A percentile compares a stretch with the other conserved stretches of the same genome.
Evolutionary conservation across 2,329 filamentous ascomycete genomes (phyloP).

Genomic region (Colletotrichum godetiae): DNA sequence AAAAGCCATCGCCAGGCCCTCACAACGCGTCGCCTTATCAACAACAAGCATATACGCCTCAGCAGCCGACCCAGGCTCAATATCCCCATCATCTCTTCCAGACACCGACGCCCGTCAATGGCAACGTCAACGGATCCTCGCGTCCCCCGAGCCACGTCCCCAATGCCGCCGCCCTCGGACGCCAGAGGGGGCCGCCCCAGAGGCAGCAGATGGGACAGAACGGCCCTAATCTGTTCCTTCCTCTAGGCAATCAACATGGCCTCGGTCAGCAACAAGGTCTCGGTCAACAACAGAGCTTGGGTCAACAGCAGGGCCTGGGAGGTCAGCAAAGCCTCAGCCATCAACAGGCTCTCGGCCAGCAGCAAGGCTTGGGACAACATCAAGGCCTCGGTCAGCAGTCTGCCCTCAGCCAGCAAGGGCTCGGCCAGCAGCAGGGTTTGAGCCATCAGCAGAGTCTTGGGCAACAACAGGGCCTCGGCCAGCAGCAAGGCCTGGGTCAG

Average conservation of each 20-base stretch:
- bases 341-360: slow-evolving; percentile 30
- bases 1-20: slow-evolving; percentile 66
- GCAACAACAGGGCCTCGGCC: slow-evolving; percentile 27
- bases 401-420: slow-evolving; percentile 12
- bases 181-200: slow-evolving; percentile 56
- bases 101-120: slow-evolving; percentile 57
- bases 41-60: slow-evolving; percentile 62
- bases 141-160: slow-evolving; percentile 58
- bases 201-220: slow-evolving; percentile 58
- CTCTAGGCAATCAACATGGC: slow-evolving; percentile 35
- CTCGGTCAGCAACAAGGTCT: slow-evolving; percentile 34
- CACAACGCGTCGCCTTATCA: slow-evolving; percentile 68
- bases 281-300: slow-evolving; percentile 31
- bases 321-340: slow-evolving; percentile 31
- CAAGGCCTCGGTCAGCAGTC: slow-evolving; percentile 26
- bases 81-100: slow-evolving; percentile 67
- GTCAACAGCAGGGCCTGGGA: slow-evolving; percentile 31
- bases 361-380: slow-evolving; percentile 28
- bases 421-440: slow-evolving; percentile 23
- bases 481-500: slow-evolving; percentile 22
- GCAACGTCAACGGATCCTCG: slow-evolving; percentile 61
- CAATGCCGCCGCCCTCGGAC: slow-evolving; percentile 58
- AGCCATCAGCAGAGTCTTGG: slow-evolving; percentile 28
- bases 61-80: slow-evolving; percentile 58
- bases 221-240: slow-evolving; percentile 51